These are phyloP conservation scores for Tylopilus plumbeoviolaceoides DNA, from an alignment of 768 basidiomycete genomes.

Conservation along the genomic window DNA sequence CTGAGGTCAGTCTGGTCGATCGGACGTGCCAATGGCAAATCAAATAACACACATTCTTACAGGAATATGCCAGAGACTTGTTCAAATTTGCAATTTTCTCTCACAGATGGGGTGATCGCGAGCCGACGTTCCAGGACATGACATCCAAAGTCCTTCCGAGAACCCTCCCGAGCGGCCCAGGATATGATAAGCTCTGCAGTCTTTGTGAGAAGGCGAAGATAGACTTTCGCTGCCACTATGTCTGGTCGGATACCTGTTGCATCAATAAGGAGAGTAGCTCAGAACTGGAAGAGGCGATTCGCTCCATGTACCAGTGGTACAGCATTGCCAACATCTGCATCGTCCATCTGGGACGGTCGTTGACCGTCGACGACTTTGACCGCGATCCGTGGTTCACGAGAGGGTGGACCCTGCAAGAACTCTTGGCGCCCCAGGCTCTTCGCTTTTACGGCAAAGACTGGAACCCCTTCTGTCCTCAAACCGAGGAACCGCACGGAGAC, in stretches of 20 bases:
- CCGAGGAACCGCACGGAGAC: not conserved
- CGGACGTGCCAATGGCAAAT: not conserved
- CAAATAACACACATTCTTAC: not conserved
- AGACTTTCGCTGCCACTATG: constrained; percentile 7
- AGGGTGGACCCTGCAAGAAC: constrained; percentile 15
- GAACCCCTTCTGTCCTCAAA: constrained; percentile 4
- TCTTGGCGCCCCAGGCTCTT: constrained; percentile 6
- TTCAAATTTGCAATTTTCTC: constrained; percentile 11
- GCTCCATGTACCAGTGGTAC: constrained; percentile 16
- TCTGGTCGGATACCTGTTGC: constrained; percentile 12
- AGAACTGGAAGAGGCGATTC: constrained; percentile 10
- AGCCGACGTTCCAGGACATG: constrained; percentile 3
- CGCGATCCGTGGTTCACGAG: constrained; percentile 13
- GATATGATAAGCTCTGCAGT: constrained; percentile 3
- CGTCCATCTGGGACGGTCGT: constrained; percentile 11
- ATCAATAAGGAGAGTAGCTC: constrained; percentile 11
- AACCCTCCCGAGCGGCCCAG: not conserved
- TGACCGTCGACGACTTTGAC: constrained; percentile 15
- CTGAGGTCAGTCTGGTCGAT: not conserved
- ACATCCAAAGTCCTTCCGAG: not conserved
- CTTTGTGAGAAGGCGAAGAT: constrained; percentile 7
- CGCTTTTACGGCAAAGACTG: constrained; percentile 15
- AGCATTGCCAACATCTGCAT: constrained; percentile 17
- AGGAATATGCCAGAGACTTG: constrained; percentile 6
- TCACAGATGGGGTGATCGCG: constrained; percentile 8